Base-by-base conservation (phyloP, 257 asterid genomes). In the Penstemon eatonii region DNA sequence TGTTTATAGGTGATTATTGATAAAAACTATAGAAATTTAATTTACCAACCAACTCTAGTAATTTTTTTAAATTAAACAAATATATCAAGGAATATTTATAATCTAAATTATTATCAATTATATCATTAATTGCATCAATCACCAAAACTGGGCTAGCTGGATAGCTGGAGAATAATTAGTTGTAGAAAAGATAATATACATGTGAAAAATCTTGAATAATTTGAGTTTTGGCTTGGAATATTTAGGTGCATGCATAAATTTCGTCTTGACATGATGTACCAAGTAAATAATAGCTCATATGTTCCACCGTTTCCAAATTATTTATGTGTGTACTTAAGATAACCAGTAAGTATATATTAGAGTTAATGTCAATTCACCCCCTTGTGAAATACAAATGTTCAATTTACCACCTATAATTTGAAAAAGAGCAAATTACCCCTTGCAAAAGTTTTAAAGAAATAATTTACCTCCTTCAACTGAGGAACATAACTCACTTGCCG, bases 161-260 rank as follows among this genome's bases (percentile, higher is more conserved):
- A 39, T 6, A 59, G 67, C 51, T 56, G 19, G 62, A 39, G 60
- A 38, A 37, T 65, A 63, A 63, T 74, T 61, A 68, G 46, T 25
- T 36, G 70, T 7, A 43, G 11, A 6, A 0, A 7, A 49, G 10
- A 56, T 15, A n/a, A 56, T 10, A 49, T 13, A 50, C 0, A 15
- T 38, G 47, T 25, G 57, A 18, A 52, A 43, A 15, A 60, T 37
- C 39, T 44, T 62, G 60, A 42, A 58, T 36, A 61, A 12, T 50
- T 38, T 56, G 63, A 52, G 57, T 18, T 50, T 38, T 56, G 63
- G 38, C 5, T 6, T 69, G 76, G 79, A 64, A 70, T 65, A 55
- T 36, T 69, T 73, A 69, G 82, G 71, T 65, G 73, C 37, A n/a
- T 63, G 3, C 7, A 1, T 15, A 15, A 4, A 47, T 62, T 12